These are phyloP conservation scores for Pythium chondricola DNA, from an alignment of 352 stramenopile species.

Conservation along the genomic window DNA sequence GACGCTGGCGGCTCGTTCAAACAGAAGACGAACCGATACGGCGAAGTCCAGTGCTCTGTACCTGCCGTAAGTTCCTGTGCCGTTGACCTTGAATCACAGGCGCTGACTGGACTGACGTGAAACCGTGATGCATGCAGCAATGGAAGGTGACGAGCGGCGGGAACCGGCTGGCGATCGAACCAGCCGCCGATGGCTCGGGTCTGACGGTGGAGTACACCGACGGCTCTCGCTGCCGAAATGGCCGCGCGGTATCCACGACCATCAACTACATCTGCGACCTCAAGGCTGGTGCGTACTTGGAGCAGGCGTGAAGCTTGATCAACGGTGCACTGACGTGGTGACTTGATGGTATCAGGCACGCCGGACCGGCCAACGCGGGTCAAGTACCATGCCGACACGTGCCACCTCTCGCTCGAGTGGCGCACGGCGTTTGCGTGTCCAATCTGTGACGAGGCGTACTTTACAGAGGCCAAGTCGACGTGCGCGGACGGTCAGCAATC, in stretches of 20 bases:
- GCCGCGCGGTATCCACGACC: slow-evolving; percentile 38
- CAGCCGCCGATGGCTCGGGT: slow-evolving; percentile 45
- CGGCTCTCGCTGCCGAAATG: slow-evolving; percentile 44
- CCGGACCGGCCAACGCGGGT: slow-evolving; percentile 26
- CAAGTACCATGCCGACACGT: slow-evolving; percentile 38
- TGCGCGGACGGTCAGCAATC: slow-evolving; percentile 54
- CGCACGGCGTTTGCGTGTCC: slow-evolving; percentile 64
- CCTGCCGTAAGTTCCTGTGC: slow-evolving; percentile 53
- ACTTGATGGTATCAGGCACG: no score
- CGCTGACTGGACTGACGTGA: neutral
- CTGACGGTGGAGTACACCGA: slow-evolving; percentile 49
- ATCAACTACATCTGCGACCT: slow-evolving; percentile 70
- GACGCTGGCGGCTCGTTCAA: slow-evolving; percentile 62
- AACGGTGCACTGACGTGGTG: no score
- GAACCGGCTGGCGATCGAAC: slow-evolving; percentile 53
- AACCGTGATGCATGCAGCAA: slow-evolving; percentile 36
- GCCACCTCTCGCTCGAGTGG: slow-evolving; percentile 56
- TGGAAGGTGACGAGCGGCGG: slow-evolving; percentile 59
- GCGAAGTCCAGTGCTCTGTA: slow-evolving; percentile 64
- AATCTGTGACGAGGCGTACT: slow-evolving; percentile 54
- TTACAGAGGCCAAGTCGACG: slow-evolving; percentile 51
- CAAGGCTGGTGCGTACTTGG: slow-evolving; percentile 31
- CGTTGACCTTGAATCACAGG: neutral
- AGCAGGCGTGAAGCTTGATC: no score
- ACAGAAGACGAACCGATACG: slow-evolving; percentile 60